phyloP scores from a whole-genome alignment of 2,329 filamentous ascomycete genomes.

The Xylariomycetidae sp. region DNA sequence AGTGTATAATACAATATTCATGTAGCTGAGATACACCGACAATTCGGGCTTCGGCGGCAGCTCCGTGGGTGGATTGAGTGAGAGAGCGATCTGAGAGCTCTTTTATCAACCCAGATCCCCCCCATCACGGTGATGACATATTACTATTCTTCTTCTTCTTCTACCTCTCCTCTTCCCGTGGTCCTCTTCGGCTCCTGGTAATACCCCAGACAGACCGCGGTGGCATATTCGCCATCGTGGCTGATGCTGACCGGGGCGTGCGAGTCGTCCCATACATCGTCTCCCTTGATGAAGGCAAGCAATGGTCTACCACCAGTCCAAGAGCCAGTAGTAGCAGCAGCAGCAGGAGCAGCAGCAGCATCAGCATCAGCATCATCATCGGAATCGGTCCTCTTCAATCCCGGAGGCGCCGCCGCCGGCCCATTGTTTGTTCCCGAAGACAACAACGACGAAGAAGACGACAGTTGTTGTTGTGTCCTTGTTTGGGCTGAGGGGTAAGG shows the following conservation, averaged over 20 bases:
- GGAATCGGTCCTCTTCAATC: no score
- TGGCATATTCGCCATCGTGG: conserved; percentile 81
- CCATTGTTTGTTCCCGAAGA: no score
- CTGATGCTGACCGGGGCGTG: conserved; percentile 74
- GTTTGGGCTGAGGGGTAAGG: no score
- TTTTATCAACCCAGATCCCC: not conserved
- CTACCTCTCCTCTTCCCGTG: not conserved
- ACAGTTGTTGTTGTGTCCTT: no score
- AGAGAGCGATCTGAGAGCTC: not conserved
- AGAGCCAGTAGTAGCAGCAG: no score
- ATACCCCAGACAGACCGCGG: conserved; percentile 59
- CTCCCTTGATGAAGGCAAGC: conserved; percentile 36
- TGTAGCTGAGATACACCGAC: not conserved
- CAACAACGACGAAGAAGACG: no score
- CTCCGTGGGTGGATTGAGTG: not conserved
- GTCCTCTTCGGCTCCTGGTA: conserved; percentile 1
- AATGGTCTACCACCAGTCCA: conserved; percentile 31
- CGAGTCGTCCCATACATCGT: conserved; percentile 33
- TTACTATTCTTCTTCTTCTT: conserved; percentile 4
- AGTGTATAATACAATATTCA: no score
- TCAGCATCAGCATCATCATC: no score
- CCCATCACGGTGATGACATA: not conserved
- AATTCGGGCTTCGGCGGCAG: not conserved
- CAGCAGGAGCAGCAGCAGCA: no score
- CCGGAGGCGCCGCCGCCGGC: no score